Conservation (phyloP, 2,329 filamentous ascomycete species). For the Fusarium udum region DNA sequence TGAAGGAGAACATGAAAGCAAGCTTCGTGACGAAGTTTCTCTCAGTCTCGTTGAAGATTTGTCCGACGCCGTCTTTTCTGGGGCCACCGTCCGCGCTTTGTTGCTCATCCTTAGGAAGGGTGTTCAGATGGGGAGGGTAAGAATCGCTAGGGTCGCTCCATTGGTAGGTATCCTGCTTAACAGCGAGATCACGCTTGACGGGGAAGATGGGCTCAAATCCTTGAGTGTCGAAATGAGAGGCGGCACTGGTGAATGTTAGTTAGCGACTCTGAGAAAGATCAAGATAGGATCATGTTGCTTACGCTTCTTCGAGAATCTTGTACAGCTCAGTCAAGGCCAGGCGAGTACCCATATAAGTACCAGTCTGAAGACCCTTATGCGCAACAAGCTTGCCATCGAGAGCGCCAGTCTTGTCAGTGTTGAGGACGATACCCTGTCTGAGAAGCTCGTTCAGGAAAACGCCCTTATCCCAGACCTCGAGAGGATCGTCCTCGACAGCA, state of each 20-base stretch:
- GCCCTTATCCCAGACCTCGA: slow-evolving; percentile 23
- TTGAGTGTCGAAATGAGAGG: not conserved
- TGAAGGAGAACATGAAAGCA: not conserved
- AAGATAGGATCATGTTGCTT: not conserved
- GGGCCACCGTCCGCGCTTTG: not conserved
- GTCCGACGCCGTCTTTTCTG: not conserved
- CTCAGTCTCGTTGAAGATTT: slow-evolving; percentile 17
- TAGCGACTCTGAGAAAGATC: accelerated
- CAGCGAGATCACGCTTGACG: not conserved
- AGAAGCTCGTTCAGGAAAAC: slow-evolving; percentile 28
- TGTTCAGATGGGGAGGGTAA: slow-evolving; percentile 21
- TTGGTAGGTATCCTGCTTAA: slow-evolving; percentile 9
- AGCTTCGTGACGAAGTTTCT: not conserved
- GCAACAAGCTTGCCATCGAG: slow-evolving; percentile 1
- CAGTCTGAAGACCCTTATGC: not conserved
- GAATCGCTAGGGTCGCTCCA: slow-evolving; percentile 12
- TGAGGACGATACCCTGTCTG: slow-evolving; percentile 8
- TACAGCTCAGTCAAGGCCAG: slow-evolving; percentile 26
- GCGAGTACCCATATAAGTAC: slow-evolving; percentile 14
- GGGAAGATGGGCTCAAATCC: slow-evolving; percentile 22
- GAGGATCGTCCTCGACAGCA: slow-evolving; percentile 1
- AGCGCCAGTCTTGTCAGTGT: slow-evolving; percentile 1
- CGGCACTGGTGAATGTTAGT: not conserved
- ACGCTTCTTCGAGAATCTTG: slow-evolving; percentile 24
- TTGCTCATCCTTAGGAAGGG: not conserved